Base-by-base conservation (phyloP, 495 filamentous ascomycete species). In the Peziza echinospora region DNA sequence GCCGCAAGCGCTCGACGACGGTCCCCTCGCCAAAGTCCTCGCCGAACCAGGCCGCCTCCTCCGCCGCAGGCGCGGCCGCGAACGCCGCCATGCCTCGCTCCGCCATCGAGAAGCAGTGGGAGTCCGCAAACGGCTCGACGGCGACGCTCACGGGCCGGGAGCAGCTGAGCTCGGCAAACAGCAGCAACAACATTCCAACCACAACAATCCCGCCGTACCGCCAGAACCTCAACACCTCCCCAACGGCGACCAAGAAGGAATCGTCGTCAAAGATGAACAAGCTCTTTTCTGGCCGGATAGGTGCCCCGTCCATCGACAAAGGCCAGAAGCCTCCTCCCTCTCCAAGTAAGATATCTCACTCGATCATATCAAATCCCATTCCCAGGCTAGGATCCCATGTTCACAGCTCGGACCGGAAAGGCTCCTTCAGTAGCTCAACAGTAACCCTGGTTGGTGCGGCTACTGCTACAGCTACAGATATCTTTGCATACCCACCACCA, bases 261-360 rank as follows among this genome's bases (percentile, higher is more conserved):
- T 43, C 44, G 19, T 11, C 42, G 43, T 52, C 52, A 3, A 60
- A 56, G 39, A 60, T 51, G 50, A 44, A 37, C 30, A 62, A 59
- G 41, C 49, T 60, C 1, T 59, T 60, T 30, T 58, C 60, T 6
- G 55, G 57, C 10, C 47, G 55, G 16, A 58, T 59, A 5, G 56
- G 55, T 5, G 55, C 56, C 10, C 55, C 56, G 4, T 45, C 52
- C 6, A 50, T 56, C 34, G 57, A 60, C 3, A 56, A 59, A 24
- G 30, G 48, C 2, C 43, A 57, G 11, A 43, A 40, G 10, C 56
- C 56, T 0, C 50, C 44, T 2, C 57, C 56, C 17, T 47, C 43
- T 13, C 57, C 57, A 7, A 55, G 47, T 10, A 59, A 59, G 46
- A 21, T 55, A 5, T 26, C 47, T 21, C 28, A 24, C 9, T 53